Percentiles rank a stretch among this genome's conserved stretches.
These are phyloP conservation scores for Acanthamoeba culbertsoni DNA, from an alignment of 208 protist species.

Conservation along the genomic window DNA sequence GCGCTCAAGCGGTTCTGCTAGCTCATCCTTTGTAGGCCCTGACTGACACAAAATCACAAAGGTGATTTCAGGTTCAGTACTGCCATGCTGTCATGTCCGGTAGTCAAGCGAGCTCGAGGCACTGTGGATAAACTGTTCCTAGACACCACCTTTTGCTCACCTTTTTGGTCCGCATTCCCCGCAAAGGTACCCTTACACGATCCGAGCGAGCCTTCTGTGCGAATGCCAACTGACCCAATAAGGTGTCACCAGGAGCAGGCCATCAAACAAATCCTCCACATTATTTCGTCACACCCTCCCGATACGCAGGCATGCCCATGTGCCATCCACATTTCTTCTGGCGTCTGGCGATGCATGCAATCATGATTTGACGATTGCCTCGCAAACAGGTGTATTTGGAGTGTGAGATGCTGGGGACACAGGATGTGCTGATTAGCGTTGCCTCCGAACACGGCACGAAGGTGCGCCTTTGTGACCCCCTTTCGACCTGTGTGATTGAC, in stretches of 20 bases:
- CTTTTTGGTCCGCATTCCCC: neutral
- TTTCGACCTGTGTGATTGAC: neutral
- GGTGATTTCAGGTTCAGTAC: neutral
- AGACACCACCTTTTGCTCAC: slow-evolving; percentile 8
- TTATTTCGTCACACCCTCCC: neutral
- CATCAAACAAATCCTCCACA: neutral
- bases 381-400: neutral
- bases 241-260: neutral
- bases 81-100: neutral
- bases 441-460: neutral
- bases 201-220: no score
- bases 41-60: no score
- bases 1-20: no score
- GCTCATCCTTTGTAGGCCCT: no score
- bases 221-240: neutral
- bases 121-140: neutral
- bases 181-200: neutral
- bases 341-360: neutral
- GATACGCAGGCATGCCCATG: neutral
- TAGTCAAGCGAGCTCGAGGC: neutral
- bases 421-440: neutral
- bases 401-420: neutral
- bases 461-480: no score
- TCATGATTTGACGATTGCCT: no score
- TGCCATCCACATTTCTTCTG: neutral